Conservation (phyloP, 208 protist species). For the Leishmania lainsoni region DNA sequence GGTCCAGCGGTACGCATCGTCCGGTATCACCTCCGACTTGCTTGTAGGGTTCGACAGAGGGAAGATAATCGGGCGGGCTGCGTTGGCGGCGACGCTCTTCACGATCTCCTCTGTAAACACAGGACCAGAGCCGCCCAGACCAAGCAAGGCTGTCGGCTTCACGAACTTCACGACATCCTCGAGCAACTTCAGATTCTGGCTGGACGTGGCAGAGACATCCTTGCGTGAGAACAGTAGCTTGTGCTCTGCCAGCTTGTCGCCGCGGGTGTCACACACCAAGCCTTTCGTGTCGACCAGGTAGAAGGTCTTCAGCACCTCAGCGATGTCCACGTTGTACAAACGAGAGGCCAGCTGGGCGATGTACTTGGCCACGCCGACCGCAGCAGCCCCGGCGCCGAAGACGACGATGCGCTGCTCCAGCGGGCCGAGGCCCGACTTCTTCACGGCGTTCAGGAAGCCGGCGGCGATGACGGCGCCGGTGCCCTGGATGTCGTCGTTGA, state of each 20-base stretch:
- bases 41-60: constrained; percentile 95
- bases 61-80: constrained; percentile 95
- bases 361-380: constrained; percentile 93
- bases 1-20: constrained; percentile 93
- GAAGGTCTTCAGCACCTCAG: constrained; percentile 86
- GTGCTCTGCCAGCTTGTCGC: constrained; percentile 83
- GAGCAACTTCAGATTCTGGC: constrained; percentile 54
- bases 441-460: constrained; percentile 91
- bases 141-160: constrained; percentile 96
- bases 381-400: constrained; percentile 95
- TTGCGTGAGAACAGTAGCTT: constrained; percentile 90
- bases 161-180: constrained; percentile 83
- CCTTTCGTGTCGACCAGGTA: constrained; percentile 94
- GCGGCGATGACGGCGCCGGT: constrained; percentile 95
- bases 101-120: constrained; percentile 96
- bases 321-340: constrained; percentile 56
- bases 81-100: constrained; percentile 69
- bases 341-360: constrained; percentile 85
- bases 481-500: constrained; percentile 99
- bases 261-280: constrained; percentile 83
- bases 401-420: constrained; percentile 82
- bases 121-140: constrained; percentile 90
- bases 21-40: constrained; percentile 92
- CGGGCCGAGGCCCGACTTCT: constrained; percentile 49
- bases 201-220: constrained; percentile 75